Percentiles rank a stretch among this genome's conserved stretches.
Conservation (phyloP, 1,284 basidiomycete species). For the Rhodotorula glutinis region DNA sequence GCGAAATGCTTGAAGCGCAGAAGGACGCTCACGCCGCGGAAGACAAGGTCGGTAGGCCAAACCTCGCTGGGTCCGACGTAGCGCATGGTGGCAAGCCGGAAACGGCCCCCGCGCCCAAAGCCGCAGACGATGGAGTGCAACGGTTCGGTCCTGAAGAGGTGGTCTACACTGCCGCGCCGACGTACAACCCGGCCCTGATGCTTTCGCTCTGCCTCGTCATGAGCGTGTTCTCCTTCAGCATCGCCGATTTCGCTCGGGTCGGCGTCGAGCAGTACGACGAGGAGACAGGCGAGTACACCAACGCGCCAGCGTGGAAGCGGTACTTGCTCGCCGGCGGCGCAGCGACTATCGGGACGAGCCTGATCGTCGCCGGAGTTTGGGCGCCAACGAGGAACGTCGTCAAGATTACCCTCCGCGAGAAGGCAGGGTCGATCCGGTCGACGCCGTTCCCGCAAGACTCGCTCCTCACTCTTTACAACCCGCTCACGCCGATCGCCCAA, state of each 20-base stretch:
- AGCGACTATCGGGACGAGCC: conserved; percentile 5
- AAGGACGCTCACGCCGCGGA: neutral
- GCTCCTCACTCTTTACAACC: conserved; percentile 22
- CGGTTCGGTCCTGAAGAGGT: conserved; percentile 16
- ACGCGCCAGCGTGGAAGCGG: conserved; percentile 32
- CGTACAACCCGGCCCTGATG: conserved; percentile 32
- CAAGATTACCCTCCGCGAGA: conserved; percentile 26
- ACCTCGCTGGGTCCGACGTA: conserved; percentile 18
- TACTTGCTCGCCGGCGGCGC: conserved; percentile 26
- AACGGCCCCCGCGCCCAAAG: neutral
- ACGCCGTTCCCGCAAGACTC: conserved; percentile 30
- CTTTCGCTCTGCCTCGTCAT: conserved; percentile 27
- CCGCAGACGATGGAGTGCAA: no score
- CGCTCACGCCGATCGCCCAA: conserved; percentile 12
- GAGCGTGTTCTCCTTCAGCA: conserved; percentile 24
- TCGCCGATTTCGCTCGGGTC: conserved; percentile 29
- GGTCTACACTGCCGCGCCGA: conserved; percentile 28
- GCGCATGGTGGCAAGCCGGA: neutral
- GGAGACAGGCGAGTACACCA: conserved; percentile 28
- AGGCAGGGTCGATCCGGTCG: conserved; percentile 1
- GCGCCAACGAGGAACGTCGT: conserved; percentile 33
- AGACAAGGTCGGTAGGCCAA: conserved; percentile 5
- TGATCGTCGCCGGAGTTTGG: conserved; percentile 20
- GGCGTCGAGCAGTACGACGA: conserved; percentile 24
- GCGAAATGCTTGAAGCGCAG: conserved; percentile 11